A percentile compares a stretch with the other conserved stretches of the same genome.
These are phyloP conservation scores for Ascochyta lentis DNA, from an alignment of 2,329 filamentous ascomycete species.

Conservation along the genomic window DNA sequence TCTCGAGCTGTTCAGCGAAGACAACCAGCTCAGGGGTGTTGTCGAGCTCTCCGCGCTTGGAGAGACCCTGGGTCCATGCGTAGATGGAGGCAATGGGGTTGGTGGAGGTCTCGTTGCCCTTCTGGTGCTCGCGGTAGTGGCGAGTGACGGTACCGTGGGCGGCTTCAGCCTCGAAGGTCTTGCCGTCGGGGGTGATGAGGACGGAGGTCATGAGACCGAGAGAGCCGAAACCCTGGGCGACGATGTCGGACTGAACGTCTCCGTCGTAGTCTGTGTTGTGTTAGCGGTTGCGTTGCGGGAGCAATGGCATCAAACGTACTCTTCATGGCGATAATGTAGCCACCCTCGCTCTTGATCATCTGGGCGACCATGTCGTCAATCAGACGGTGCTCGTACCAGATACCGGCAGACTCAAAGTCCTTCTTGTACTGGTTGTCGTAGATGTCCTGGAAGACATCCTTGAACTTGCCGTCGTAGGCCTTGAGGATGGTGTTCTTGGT, in stretches of 20 bases:
- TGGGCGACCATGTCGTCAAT: slow-evolving; percentile 99
- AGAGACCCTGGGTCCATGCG: slow-evolving; percentile 94
- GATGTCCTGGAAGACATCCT: slow-evolving; percentile 98
- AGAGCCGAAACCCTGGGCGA: slow-evolving; percentile 97
- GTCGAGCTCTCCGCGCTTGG: slow-evolving; percentile 93
- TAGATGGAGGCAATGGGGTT: slow-evolving; percentile 99
- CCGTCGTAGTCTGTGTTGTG: slow-evolving; percentile 84
- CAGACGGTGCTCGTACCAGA: slow-evolving; percentile 99
- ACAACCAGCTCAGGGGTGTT: slow-evolving; percentile 88
- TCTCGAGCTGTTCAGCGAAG: slow-evolving; percentile 90
- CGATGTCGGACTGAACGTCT: slow-evolving; percentile 97
- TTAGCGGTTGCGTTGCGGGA: slow-evolving; percentile 20
- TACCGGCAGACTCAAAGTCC: slow-evolving; percentile 86
- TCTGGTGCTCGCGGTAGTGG: slow-evolving; percentile 98
- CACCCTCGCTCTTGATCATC: slow-evolving; percentile 98
- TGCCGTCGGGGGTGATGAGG: slow-evolving; percentile 93
- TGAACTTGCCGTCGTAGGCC: slow-evolving; percentile 98
- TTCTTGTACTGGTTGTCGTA: slow-evolving; percentile 87
- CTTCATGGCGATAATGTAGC: slow-evolving; percentile 98
- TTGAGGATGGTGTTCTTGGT: slow-evolving; percentile 99
- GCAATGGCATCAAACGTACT: slow-evolving; percentile 60
- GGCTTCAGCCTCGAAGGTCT: slow-evolving; percentile 96
- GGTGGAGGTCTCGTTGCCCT: slow-evolving; percentile 94
- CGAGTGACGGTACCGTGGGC: slow-evolving; percentile 98
- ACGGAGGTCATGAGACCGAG: slow-evolving; percentile 98